A percentile compares a stretch with the other conserved stretches of the same genome.
Evolutionary conservation across 2,329 filamentous ascomycete genomes (phyloP).

Genomic region (Lachnellula arida): DNA sequence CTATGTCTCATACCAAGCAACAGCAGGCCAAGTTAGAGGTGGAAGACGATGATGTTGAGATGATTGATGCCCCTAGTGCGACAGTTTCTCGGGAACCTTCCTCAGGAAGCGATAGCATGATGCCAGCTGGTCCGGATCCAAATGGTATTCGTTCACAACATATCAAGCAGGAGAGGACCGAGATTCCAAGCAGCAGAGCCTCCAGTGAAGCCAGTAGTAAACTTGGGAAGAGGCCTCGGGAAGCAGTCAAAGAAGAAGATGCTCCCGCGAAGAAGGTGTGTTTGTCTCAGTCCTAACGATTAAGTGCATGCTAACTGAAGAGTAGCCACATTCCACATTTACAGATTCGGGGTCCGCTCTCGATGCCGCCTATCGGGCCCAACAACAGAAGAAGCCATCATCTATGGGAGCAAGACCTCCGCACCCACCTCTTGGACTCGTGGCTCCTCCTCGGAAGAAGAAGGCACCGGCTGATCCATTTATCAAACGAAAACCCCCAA

Average conservation of each 20-base stretch:
- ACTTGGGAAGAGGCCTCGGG: constrained; percentile 18
- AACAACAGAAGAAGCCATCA: constrained; percentile 18
- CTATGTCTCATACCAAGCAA: not conserved
- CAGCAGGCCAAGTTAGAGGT: not conserved
- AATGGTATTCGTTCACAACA: not conserved
- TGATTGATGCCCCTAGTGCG: constrained; percentile 16
- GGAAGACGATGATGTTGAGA: constrained; percentile 20
- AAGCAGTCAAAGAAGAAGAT: constrained; percentile 13
- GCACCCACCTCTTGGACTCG: constrained; percentile 13
- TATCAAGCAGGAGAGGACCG: not conserved
- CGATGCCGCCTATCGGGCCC: constrained; percentile 19
- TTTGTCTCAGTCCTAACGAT: not conserved
- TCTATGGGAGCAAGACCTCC: constrained; percentile 8
- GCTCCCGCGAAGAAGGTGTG: constrained; percentile 19
- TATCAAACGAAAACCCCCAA: constrained; percentile 21
- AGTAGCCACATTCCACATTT: not conserved
- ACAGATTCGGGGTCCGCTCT: constrained; percentile 10
- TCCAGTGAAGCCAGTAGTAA: not conserved
- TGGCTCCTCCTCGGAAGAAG: constrained; percentile 19
- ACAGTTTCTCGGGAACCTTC: constrained; percentile 11
- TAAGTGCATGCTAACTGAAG: not conserved
- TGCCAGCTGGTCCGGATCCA: not conserved
- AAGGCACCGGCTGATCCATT: constrained; percentile 25
- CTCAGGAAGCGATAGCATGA: not conserved
- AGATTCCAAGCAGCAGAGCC: not conserved